Conservation (phyloP, 2,329 filamentous ascomycete genomes). For the Scedosporium aurantiacum region DNA sequence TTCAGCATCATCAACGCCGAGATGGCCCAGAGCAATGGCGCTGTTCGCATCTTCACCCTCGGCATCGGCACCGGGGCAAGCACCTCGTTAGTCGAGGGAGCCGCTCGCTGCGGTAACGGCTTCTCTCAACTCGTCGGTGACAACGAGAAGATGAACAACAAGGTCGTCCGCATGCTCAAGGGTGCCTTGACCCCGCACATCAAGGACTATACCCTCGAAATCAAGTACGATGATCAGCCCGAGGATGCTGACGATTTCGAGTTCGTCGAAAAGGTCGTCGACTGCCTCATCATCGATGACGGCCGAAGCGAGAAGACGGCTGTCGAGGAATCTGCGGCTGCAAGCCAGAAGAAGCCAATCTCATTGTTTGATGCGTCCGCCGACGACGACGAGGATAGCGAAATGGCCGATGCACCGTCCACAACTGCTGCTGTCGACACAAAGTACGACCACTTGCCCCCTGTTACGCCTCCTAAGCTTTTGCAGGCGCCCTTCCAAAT, state of each 20-base stretch:
- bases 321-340: conserved; percentile 9
- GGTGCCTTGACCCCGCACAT: conserved; percentile 57
- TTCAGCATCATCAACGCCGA: conserved; percentile 33
- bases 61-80: conserved; percentile 42
- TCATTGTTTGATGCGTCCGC: conserved; percentile 47
- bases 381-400: conserved; percentile 30
- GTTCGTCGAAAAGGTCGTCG: conserved; percentile 46
- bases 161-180: conserved; percentile 65
- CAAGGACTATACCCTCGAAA: conserved; percentile 49
- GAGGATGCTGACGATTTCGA: conserved; percentile 44
- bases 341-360: conserved; percentile 28
- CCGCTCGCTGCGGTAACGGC: conserved; percentile 42
- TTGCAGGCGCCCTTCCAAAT: conserved; percentile 55
- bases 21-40: conserved; percentile 26
- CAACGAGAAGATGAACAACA: conserved; percentile 55
- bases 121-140: conserved; percentile 51
- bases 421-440: conserved; percentile 11
- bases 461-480: conserved; percentile 39
- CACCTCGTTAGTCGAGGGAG: conserved; percentile 41
- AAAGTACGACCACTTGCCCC: conserved; percentile 40
- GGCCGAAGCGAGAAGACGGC: conserved; percentile 12
- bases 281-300: conserved; percentile 29
- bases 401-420: conserved; percentile 11
- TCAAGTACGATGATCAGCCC: conserved; percentile 38
- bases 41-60: conserved; percentile 41